Conservation (phyloP, 345 rosid species). For the Populus ilicifolia region DNA sequence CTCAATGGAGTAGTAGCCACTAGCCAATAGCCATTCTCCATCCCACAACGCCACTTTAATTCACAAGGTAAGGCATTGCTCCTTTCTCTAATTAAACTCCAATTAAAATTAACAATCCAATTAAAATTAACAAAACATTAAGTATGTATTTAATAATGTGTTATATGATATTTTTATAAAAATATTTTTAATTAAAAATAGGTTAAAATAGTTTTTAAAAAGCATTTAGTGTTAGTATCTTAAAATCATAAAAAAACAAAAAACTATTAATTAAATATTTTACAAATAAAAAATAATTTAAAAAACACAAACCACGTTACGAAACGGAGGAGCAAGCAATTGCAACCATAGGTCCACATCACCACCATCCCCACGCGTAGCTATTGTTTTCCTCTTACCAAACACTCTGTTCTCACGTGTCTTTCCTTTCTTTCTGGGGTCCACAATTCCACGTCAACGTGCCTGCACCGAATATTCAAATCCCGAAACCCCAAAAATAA, state of each 20-base stretch:
- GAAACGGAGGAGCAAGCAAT: too few species aligned
- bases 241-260: too few species aligned
- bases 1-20: background rate
- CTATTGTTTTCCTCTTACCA: background rate
- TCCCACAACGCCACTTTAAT: background rate
- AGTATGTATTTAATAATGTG: too few species aligned
- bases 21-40: too few species aligned
- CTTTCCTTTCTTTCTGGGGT: background rate
- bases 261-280: too few species aligned
- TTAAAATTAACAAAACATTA: background rate
- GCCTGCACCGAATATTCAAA: constrained; percentile 1
- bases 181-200: too few species aligned
- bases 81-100: background rate
- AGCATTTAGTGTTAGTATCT: too few species aligned
- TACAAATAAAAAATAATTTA: too few species aligned
- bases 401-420: background rate
- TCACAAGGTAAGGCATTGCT: background rate
- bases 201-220: too few species aligned
- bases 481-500: background rate
- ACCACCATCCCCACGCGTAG: background rate
- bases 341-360: background rate
- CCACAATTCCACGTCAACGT: background rate
- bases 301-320: too few species aligned
- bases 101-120: background rate
- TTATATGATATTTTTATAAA: too few species aligned